phyloP scores from a whole-genome alignment of 2,329 filamentous ascomycete species.

The Neofusicoccum ribis region DNA sequence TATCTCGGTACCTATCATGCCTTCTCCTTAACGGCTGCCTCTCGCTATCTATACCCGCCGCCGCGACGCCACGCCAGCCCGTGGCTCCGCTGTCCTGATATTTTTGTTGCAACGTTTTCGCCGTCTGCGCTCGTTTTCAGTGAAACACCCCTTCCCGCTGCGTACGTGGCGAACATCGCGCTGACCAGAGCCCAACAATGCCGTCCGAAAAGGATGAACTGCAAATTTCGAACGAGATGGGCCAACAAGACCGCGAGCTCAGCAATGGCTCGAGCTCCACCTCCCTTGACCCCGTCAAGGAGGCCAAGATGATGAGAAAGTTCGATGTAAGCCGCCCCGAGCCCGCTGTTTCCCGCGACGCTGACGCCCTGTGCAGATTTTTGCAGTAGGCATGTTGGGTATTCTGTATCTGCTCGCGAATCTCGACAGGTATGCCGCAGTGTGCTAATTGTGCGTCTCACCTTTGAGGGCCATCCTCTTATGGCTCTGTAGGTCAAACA shows the following conservation, averaged over 20 bases:
- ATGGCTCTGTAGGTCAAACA: slow-evolving; percentile 25
- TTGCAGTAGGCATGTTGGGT: slow-evolving; percentile 15
- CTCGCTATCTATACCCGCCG: not conserved
- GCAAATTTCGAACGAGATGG: slow-evolving; percentile 4
- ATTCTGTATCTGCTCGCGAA: slow-evolving; percentile 20
- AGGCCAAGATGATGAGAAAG: slow-evolving; percentile 17
- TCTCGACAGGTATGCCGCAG: slow-evolving; percentile 17
- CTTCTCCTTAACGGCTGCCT: not conserved
- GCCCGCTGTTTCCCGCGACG: not conserved
- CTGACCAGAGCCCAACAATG: slow-evolving; percentile 14
- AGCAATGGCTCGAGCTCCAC: slow-evolving; percentile 8
- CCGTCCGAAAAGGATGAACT: slow-evolving; percentile 8
- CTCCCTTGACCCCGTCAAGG: slow-evolving; percentile 14
- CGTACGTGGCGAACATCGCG: not conserved
- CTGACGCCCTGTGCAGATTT: not conserved
- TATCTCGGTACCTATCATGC: slow-evolving; percentile 4
- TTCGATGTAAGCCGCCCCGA: not conserved
- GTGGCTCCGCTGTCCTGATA: not conserved
- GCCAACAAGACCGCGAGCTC: not conserved
- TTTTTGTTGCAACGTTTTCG: not conserved
- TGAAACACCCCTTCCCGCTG: slow-evolving; percentile 1
- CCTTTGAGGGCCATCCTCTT: slow-evolving; percentile 8
- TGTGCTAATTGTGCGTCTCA: not conserved
- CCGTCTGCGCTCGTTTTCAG: not conserved
- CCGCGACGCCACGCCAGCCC: not conserved